These are phyloP conservation scores for Penstemon newberryi DNA, from an alignment of 257 asterid genomes.

Conservation along the genomic window DNA sequence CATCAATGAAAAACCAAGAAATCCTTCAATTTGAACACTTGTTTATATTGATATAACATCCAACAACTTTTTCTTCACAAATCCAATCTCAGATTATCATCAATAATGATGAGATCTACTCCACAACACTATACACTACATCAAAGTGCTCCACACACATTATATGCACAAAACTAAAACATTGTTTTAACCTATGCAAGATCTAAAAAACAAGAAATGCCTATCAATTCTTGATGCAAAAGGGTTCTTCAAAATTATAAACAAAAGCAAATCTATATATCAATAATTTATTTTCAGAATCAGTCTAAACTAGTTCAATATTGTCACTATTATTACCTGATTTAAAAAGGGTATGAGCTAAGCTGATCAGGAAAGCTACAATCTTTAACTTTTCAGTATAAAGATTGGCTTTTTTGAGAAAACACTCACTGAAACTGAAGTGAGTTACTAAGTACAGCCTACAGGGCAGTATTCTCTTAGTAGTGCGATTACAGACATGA, in stretches of 20 bases:
- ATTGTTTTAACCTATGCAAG: conserved; percentile 3
- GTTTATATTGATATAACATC: not conserved
- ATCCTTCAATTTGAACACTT: not conserved
- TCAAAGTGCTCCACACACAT: not conserved
- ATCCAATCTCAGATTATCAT: conserved; percentile 15
- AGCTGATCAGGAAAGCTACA: not conserved
- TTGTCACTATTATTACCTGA: conserved; percentile 1
- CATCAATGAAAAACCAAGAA: not conserved
- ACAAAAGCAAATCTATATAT: conserved; percentile 23
- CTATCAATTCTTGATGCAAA: not conserved
- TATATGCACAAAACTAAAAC: not conserved
- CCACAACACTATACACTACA: not conserved
- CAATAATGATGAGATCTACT: conserved; percentile 27
- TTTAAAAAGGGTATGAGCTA: not conserved
- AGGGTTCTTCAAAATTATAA: not conserved
- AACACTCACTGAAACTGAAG: not conserved
- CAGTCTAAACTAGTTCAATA: conserved; percentile 14
- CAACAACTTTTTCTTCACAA: not conserved
- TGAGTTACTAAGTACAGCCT: not conserved
- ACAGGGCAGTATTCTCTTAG: not conserved
- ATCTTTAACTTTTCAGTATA: not conserved
- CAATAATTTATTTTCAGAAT: not conserved
- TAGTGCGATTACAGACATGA: conserved; percentile 24
- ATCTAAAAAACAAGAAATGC: conserved; percentile 9
- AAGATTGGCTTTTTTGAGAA: conserved; percentile 8